Evolutionary conservation across 2,329 filamentous ascomycete species (phyloP), one percentile per base, ranked within the genome.

Genomic region (Phaeoacremonium minimum): DNA sequence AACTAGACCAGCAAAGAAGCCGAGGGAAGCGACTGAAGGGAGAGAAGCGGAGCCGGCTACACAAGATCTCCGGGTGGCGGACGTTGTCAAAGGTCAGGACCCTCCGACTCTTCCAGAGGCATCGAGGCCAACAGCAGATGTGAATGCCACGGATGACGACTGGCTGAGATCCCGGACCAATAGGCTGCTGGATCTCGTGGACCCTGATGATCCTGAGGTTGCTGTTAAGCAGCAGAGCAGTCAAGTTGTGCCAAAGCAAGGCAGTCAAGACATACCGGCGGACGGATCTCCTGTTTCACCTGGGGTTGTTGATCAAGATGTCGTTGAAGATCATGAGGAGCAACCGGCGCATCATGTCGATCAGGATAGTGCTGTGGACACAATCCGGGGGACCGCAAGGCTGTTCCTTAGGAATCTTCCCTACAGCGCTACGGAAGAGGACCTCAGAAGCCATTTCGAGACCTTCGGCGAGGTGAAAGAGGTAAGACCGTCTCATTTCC

Each of bases 121-220:
- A 17, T 15, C 11, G 11, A 26, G 34, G 20, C 28, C 30, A 26
- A 16, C 29, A 15, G 35, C 33, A 35, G 16, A 26, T 35, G 15
- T 33, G 33, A 66, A 67, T 34, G 70, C 81, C 4, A 83, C 84
- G 15, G 89, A 96, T 62, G 80, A 83, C 42, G 90, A 97, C 60
- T 98, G 93, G 93, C 71, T 96, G 48, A 81, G 91, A 40, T 91
- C 86, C 44, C 80, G 86, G 48, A 97, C 90, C 12, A 96, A 83
- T 62, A 78, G 91, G 50, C 67, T 95, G 33, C 71, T 96, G 34
- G 93, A 91, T 57, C 69, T 97, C 18, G 71, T 90, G 36, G 87
- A 95, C 50, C 84, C 87, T 30, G 83, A 83, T 41, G 77, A 85
- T 41, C 58, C 61, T 1, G 46, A 51, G 32, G 44, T 51, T 14